Base-by-base conservation (phyloP, 139 green algal genomes). In the Chlamydomonas sphaeroides region DNA sequence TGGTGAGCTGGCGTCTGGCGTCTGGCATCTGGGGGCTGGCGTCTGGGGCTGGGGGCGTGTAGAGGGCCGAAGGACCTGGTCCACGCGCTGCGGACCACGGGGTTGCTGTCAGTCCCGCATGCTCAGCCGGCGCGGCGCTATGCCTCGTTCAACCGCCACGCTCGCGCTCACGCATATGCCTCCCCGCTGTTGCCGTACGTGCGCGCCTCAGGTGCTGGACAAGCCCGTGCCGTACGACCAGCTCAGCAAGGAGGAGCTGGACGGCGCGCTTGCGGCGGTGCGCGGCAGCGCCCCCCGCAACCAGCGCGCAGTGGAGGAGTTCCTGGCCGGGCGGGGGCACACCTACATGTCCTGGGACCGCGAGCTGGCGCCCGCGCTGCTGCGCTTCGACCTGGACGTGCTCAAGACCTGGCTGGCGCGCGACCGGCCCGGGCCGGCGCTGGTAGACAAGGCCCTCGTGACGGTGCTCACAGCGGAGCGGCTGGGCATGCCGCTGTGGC, bases 231-330 rank as follows among this genome's bases (percentile, higher is more conserved):
- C 72, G 49, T 57, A 68, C 38, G 72, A 80, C 53, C 36, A 35
- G 36, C 28, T 80, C 28, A 53, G 38, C 11, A 53, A 53, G n/a
- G 72, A 80, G 33, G 72, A 80, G 72, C 72, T 80, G 53, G 56
- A 68, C 17, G 35, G 51, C 23, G 71, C 71, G 41, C 32, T 79
- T 10, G 71, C 41, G 15, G 51, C 51, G 21, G 65, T 35, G 33
- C 71, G 71, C 51, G 35, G 48, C 5, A 35, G 35, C 35, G 33
- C 49, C 33, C 51, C 35, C 51, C 35, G 51, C 18, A 78, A 66
- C 70, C 71, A 79, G 51, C 71, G 71, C 0, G 14, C 28, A 23
- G 71, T 79, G 35, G 71, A 79, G 53, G 71, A 79, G 56, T 25
- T 62, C 23, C 56, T 62, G 56, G 23, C 56, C 20, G n/a, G 10